phyloP scores from a whole-genome alignment of 805 yeast genomes.

The Pichia rugopelliculosa region DNA sequence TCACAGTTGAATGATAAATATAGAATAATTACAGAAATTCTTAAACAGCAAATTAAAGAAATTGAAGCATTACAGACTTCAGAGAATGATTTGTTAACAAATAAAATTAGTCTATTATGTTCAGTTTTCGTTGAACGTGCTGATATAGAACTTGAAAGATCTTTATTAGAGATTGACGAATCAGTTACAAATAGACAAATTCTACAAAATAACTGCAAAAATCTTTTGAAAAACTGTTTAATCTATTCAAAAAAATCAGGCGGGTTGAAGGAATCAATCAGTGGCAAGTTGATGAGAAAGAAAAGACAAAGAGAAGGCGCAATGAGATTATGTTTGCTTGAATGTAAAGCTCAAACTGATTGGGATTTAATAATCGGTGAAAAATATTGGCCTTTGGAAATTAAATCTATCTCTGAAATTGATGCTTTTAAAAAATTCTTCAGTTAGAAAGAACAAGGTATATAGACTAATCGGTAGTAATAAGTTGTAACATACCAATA shows the following conservation, averaged over 20 bases:
- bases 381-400: conserved; percentile 23
- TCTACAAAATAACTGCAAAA: conserved; percentile 34
- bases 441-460: not conserved
- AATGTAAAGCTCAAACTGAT: conserved; percentile 28
- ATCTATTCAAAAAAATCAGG: conserved; percentile 39
- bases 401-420: conserved; percentile 20
- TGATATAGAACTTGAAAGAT: conserved; percentile 45
- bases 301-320: conserved; percentile 39
- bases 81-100: conserved; percentile 19
- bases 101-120: conserved; percentile 30
- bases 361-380: conserved; percentile 22
- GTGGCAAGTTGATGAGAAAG: conserved; percentile 36
- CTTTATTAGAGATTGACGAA: conserved; percentile 27
- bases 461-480: not conserved
- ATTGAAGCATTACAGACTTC: conserved; percentile 10
- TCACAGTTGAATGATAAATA: conserved; percentile 31
- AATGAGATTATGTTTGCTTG: conserved; percentile 38
- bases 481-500: not conserved
- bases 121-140: conserved; percentile 42
- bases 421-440: conserved; percentile 14
- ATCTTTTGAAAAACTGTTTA: conserved; percentile 40
- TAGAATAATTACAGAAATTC: conserved; percentile 33
- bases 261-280: conserved; percentile 41
- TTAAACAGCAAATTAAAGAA: conserved; percentile 21
- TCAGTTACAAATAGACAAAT: conserved; percentile 28